phyloP scores from a whole-genome alignment of 768 basidiomycete genomes.

The Dictyophora rubrovolvata region DNA sequence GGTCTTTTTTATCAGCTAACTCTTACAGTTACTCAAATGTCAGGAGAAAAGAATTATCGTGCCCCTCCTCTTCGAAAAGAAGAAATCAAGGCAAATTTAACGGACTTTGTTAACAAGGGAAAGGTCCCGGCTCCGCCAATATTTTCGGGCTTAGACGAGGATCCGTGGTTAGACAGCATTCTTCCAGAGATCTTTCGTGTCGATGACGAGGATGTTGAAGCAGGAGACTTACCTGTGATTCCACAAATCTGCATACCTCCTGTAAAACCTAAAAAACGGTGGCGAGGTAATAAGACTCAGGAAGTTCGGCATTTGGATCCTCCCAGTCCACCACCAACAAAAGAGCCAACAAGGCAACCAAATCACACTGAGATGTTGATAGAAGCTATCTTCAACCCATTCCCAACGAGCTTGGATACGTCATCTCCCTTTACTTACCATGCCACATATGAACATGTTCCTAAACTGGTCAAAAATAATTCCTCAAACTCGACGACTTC shows the following conservation, averaged over 20 bases:
- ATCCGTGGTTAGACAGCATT: constrained; percentile 7
- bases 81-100: constrained; percentile 61
- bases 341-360: background rate
- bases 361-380: constrained; percentile 57
- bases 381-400: constrained; percentile 73
- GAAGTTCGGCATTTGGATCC: background rate
- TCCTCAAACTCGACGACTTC: background rate
- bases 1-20: constrained; percentile 35
- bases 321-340: background rate
- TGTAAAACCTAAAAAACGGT: constrained; percentile 2
- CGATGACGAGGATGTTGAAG: background rate
- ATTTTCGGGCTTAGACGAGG: background rate
- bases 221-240: background rate
- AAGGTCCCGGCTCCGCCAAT: background rate
- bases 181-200: background rate
- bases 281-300: background rate
- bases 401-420: constrained; percentile 26
- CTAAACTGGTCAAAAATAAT: background rate
- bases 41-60: constrained; percentile 44
- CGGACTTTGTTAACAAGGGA: constrained; percentile 39
- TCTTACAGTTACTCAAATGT: constrained; percentile 43
- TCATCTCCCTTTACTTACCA: constrained; percentile 30
- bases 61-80: constrained; percentile 62
- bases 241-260: background rate
- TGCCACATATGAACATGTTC: constrained; percentile 14